Evolutionary conservation across 352 stramenopile genomes (phyloP).

Genomic region (Thalassiosira mediterranea): DNA sequence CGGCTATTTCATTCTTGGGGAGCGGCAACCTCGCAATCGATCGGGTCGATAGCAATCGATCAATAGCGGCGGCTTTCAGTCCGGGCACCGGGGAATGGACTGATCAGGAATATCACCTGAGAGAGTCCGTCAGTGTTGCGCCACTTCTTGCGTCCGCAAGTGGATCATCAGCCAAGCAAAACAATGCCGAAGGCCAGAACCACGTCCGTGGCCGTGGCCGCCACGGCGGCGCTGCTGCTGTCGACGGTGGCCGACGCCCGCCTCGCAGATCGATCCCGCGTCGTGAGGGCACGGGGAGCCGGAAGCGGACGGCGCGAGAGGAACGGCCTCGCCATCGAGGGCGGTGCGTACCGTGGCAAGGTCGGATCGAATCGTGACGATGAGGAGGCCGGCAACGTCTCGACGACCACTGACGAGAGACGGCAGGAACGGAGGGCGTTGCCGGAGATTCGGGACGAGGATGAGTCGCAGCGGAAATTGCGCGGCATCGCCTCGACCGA

Average conservation of each 20-base stretch:
- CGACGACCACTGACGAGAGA: conserved; percentile 14
- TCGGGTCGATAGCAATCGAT: too few relatives aligned
- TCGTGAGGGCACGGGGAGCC: conserved; percentile 61
- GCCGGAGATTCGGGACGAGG: not conserved
- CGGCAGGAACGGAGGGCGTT: conserved; percentile 32
- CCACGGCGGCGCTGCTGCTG: not conserved
- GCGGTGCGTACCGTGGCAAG: conserved; percentile 56
- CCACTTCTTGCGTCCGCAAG: too few relatives aligned
- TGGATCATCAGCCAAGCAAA: too few relatives aligned
- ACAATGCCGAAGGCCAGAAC: too few relatives aligned
- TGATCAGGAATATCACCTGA: too few relatives aligned
- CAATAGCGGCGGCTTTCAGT: too few relatives aligned
- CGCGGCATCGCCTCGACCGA: not conserved
- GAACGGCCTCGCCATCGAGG: conserved; percentile 77
- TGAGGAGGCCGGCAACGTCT: conserved; percentile 34
- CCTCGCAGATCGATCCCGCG: conserved; percentile 76
- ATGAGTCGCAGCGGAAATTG: conserved; percentile 1
- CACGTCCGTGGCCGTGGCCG: not conserved
- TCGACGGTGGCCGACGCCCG: conserved; percentile 25
- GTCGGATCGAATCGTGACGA: conserved; percentile 16
- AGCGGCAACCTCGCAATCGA: too few relatives aligned
- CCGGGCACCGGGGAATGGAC: too few relatives aligned
- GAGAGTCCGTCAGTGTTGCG: too few relatives aligned
- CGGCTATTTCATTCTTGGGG: too few relatives aligned
- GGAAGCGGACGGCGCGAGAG: conserved; percentile 44